These are phyloP conservation scores for Euryodendron excelsum DNA, from an alignment of 148 eudicot genomes.

Conservation along the genomic window DNA sequence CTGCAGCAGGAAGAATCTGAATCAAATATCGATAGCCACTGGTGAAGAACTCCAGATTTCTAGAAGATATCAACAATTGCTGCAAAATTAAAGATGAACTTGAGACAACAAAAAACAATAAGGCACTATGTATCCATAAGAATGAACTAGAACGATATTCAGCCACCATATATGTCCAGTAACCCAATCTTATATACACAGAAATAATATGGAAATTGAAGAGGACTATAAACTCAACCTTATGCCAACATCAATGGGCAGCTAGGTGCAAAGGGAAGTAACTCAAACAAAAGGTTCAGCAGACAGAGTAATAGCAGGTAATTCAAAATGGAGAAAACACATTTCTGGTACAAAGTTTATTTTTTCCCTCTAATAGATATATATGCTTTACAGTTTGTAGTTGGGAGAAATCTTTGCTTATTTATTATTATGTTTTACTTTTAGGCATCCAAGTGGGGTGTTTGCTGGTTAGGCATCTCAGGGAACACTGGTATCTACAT, in stretches of 20 bases:
- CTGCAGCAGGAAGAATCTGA: conserved; percentile 98
- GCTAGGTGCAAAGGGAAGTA: background rate
- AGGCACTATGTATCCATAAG: background rate
- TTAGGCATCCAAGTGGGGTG: background rate
- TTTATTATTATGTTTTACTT: background rate
- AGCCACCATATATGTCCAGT: background rate
- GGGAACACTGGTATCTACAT: background rate
- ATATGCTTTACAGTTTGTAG: background rate
- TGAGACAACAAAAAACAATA: conserved; percentile 1
- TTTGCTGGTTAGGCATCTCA: conserved; percentile 2
- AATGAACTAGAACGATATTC: background rate
- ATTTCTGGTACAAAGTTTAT: background rate
- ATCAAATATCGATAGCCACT: conserved; percentile 93
- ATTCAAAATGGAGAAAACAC: background rate
- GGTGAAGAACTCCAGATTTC: conserved; percentile 99
- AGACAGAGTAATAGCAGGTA: background rate
- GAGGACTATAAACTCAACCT: background rate
- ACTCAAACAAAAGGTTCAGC: background rate
- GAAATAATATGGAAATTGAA: background rate
- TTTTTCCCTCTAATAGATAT: background rate
- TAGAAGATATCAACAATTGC: conserved; percentile 82
- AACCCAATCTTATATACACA: background rate
- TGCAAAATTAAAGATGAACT: conserved; percentile 40
- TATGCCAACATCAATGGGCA: background rate
- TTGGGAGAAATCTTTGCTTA: background rate